A percentile compares a stretch with the other conserved stretches of the same genome.
phyloP scores from a whole-genome alignment of 2,329 filamentous ascomycete species.

The Exophiala alcalophila region DNA sequence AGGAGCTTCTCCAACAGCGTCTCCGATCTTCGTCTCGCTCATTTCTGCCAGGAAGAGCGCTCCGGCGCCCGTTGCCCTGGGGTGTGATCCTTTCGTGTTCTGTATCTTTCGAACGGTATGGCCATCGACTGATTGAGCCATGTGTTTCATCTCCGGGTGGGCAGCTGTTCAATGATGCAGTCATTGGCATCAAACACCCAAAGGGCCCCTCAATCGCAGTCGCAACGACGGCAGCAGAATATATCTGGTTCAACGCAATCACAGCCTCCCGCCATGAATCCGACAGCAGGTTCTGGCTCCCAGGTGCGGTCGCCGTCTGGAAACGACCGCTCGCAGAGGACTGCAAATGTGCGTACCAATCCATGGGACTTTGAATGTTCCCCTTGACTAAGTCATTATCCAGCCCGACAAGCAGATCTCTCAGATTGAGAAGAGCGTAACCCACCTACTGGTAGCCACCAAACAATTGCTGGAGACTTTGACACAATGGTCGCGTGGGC shows the following conservation, averaged over 20 bases:
- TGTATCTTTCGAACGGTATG: too few species aligned
- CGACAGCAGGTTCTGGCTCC: conserved; percentile 12
- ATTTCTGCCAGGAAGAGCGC: too few species aligned
- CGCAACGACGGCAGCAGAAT: conserved; percentile 19
- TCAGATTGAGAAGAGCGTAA: conserved; percentile 98
- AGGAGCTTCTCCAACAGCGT: too few species aligned
- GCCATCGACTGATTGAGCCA: not conserved
- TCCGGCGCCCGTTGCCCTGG: too few species aligned
- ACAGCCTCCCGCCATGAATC: conserved; percentile 15
- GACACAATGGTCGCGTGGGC: conserved; percentile 93
- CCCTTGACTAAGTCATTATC: conserved; percentile 3
- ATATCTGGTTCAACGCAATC: conserved; percentile 14
- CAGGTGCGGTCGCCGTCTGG: conserved; percentile 22
- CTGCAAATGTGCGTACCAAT: conserved; percentile 44
- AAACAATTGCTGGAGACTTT: conserved; percentile 97
- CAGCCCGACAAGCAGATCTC: conserved; percentile 75
- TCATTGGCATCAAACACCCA: conserved; percentile 14
- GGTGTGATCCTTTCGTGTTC: too few species aligned
- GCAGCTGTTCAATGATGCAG: conserved; percentile 14
- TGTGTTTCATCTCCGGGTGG: conserved; percentile 3
- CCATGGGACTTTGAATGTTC: conserved; percentile 32
- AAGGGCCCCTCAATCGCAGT: conserved; percentile 16
- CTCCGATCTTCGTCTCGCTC: too few species aligned
- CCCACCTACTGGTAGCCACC: conserved; percentile 92
- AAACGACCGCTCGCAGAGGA: conserved; percentile 22